Evolutionary conservation across 345 rosid species (phyloP), one percentile per base, ranked within the genome.

Genomic region (Citrus mangshanensis): DNA sequence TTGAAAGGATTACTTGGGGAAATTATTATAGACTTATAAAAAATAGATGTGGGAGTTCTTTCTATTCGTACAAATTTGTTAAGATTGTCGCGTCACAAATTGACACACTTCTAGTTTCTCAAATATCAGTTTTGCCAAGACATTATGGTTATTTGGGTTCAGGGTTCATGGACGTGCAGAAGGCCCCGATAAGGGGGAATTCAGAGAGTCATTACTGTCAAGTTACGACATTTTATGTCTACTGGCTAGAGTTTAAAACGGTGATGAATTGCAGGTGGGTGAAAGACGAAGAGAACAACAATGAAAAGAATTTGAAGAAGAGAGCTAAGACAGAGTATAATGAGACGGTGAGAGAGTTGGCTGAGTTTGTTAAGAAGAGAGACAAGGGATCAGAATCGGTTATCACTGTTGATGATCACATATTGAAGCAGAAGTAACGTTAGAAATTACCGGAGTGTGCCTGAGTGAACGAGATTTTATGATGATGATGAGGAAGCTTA

Each of bases 251-350:
- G 38, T 37, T 37, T 37, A 37, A 77, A 72, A 93, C 95, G 54
- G 93, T 90, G 9, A 89, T 94, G 97, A 98, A 94, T 82, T 96
- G 94, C 67, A 81, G 86, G 70, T 95, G 97, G 97, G 97, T 84
- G 63, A 98, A 93, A 95, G 99, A 95, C 84, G 99, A 95, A 72
- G 95, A 90, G 88, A 95, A 92, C 69, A 92, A 90, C 16, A 42
- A 42, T 3, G 12, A 42, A 42, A 42, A 10, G 90, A 95, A 95
- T 86, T 24, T 90, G 86, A 84, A 97, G 74, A 95, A 82, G 91
- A 95, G 93, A 78, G 98, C 98, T 0, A 88, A 77, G 85, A 89
- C 84, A 68, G 98, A 96, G 78, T 92, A 87, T 70, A 94, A 92
- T 25, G 98, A 96, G 46, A 89, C 91, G 0, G 97, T 92, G 73